phyloP scores from a whole-genome alignment of 495 filamentous ascomycete species.

The Margaritispora aquatica region DNA sequence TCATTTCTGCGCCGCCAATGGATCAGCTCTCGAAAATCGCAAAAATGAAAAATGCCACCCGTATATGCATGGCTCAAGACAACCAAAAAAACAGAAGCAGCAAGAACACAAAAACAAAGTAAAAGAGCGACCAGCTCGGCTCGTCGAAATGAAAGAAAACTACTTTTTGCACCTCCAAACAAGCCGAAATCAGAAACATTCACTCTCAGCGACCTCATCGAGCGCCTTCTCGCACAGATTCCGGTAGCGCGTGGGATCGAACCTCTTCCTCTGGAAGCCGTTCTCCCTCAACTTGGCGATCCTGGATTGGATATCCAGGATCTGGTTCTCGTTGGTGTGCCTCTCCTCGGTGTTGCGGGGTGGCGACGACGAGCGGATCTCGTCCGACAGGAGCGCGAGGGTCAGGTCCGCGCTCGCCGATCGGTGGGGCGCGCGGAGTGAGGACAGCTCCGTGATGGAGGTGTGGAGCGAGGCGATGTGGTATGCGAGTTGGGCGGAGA shows the following conservation, averaged over 20 bases:
- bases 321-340: conserved; percentile 27
- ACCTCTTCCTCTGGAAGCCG: conserved; percentile 44
- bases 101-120: background rate
- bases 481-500: conserved; percentile 25
- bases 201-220: conserved; percentile 28
- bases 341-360: too few relatives aligned
- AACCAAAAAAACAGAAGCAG: background rate
- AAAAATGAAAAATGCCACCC: too few relatives aligned
- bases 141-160: too few relatives aligned
- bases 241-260: conserved; percentile 41
- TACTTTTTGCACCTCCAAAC: too few relatives aligned
- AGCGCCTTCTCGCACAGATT: conserved; percentile 40
- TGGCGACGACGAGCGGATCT: background rate
- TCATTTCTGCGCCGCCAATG: background rate
- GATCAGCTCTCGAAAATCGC: background rate
- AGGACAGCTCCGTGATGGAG: conserved; percentile 11
- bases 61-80: too few relatives aligned
- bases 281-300: conserved; percentile 39
- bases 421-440: background rate
- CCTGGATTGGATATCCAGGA: conserved; percentile 28
- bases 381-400: conserved; percentile 4
- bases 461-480: conserved; percentile 14
- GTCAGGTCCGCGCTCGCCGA: background rate
- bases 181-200: too few relatives aligned
- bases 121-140: too few relatives aligned